Evolutionary conservation across 2,329 filamentous ascomycete species (phyloP), one percentile per base, ranked within the genome.

Genomic region (Claviceps lovelessii): DNA sequence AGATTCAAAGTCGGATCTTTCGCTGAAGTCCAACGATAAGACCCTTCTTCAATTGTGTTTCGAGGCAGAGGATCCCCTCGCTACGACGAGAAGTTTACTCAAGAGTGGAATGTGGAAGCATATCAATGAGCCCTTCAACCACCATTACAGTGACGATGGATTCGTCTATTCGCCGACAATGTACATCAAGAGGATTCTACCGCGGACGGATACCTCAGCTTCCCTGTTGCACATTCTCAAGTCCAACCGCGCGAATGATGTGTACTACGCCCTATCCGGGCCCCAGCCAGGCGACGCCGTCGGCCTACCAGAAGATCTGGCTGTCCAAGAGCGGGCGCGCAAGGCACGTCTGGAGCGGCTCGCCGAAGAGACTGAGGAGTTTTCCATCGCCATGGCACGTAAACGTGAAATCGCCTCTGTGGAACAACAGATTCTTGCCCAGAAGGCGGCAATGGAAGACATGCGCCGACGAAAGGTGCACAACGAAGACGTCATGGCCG

Each of bases 101-200:
- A 81, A 82, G 60, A 78, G 77, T 0, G 80, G 78, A 47, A 75
- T 85, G 68, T 85, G 82, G 81, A 81, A 81, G 62, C 69, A 77
- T 37, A 68, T 85, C 61, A 85, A 85, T 67, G 76, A 79, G 57
- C 70, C 77, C 0, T 79, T 75, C 61, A 41, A 41, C 17, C 81
- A 83, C 59, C 69, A 74, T 57, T 81, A 74, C 65, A 76, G 67
- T 1, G 70, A 76, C 46, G 75, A 75, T 29, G 72, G 70, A 5
- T 74, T 75, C 59, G 79, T 76, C 1, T 86, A 84, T 65, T 86
- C 83, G 0, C 78, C 83, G 0, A 80, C 82, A 4, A 83, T 81
- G 69, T 86, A 85, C 62, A 72, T 83, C 23, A 61, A 65, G 41
- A 76, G 74, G 47, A 63, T 79, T 1, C 60, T 80, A 6, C 63